Percentiles rank a stretch among this genome's conserved stretches.
phyloP scores from a whole-genome alignment of 257 asterid species.

The Coffea canephora region DNA sequence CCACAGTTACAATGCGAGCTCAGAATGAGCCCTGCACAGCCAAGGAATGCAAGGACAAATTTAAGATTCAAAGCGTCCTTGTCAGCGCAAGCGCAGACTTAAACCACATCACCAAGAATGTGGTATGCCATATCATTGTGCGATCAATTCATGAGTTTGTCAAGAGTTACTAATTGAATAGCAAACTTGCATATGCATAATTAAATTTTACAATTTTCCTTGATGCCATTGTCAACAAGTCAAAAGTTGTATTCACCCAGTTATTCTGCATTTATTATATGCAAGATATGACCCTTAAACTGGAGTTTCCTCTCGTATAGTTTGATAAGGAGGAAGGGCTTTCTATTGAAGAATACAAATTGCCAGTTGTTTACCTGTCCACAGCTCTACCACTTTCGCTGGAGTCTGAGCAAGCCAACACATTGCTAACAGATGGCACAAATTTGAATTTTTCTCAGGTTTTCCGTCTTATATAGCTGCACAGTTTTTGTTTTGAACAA shows the following conservation, averaged over 20 bases:
- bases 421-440: conserved; percentile 24
- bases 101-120: conserved; percentile 48
- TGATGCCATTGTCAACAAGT: background rate
- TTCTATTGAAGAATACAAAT: conserved; percentile 55
- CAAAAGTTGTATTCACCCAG: background rate
- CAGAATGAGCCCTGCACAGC: conserved; percentile 63
- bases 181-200: background rate
- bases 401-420: conserved; percentile 47
- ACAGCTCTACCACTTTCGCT: conserved; percentile 51
- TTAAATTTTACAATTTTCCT: too few species aligned
- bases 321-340: conserved; percentile 49
- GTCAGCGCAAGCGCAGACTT: conserved; percentile 33
- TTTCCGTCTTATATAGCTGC: background rate
- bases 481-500: background rate
- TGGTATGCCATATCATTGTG: conserved; percentile 35
- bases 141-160: background rate
- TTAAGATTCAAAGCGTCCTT: conserved; percentile 66
- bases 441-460: conserved; percentile 41
- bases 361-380: conserved; percentile 56
- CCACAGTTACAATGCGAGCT: conserved; percentile 50
- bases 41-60: conserved; percentile 72
- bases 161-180: background rate
- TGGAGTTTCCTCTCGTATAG: conserved; percentile 28
- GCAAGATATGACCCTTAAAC: background rate
- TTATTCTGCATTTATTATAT: background rate